Conservation (phyloP, 2,329 filamentous ascomycete genomes). For the Penicillium sclerotigenum region DNA sequence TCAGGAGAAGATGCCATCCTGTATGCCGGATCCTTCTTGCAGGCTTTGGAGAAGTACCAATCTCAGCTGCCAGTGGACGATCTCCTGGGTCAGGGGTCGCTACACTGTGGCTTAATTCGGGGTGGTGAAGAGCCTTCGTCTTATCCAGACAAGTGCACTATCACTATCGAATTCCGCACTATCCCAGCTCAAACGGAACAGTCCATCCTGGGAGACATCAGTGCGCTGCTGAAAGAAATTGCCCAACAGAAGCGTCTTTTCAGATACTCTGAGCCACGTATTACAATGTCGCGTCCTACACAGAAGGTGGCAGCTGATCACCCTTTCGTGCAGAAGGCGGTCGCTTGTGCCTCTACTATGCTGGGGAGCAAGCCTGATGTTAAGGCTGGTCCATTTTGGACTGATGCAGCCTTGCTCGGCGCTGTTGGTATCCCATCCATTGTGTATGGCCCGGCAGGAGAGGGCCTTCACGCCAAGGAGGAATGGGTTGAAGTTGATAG, state of each 20-base stretch:
- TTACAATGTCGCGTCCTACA: constrained; percentile 45
- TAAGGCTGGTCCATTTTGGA: constrained; percentile 46
- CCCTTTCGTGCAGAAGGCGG: constrained; percentile 39
- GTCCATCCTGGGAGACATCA: constrained; percentile 40
- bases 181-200: constrained; percentile 45
- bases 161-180: constrained; percentile 51
- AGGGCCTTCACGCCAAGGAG: constrained; percentile 51
- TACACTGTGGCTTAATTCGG: constrained; percentile 50
- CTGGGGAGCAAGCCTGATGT: constrained; percentile 30
- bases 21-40: constrained; percentile 48
- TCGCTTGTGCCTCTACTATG: constrained; percentile 25
- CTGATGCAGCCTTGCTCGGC: constrained; percentile 50
- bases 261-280: constrained; percentile 37
- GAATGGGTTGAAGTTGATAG: constrained; percentile 51
- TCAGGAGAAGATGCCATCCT: constrained; percentile 52
- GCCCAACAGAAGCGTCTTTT: constrained; percentile 38
- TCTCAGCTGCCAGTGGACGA: constrained; percentile 36
- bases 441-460: constrained; percentile 48
- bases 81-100: constrained; percentile 38
- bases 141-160: constrained; percentile 50
- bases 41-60: constrained; percentile 45
- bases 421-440: constrained; percentile 47
- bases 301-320: constrained; percentile 44
- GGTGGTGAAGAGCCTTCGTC: constrained; percentile 54
- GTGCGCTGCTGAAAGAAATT: constrained; percentile 36